A percentile compares a stretch with the other conserved stretches of the same genome.
Conservation (phyloP, 2,329 filamentous ascomycete genomes). For the Xylariaceae sp. region DNA sequence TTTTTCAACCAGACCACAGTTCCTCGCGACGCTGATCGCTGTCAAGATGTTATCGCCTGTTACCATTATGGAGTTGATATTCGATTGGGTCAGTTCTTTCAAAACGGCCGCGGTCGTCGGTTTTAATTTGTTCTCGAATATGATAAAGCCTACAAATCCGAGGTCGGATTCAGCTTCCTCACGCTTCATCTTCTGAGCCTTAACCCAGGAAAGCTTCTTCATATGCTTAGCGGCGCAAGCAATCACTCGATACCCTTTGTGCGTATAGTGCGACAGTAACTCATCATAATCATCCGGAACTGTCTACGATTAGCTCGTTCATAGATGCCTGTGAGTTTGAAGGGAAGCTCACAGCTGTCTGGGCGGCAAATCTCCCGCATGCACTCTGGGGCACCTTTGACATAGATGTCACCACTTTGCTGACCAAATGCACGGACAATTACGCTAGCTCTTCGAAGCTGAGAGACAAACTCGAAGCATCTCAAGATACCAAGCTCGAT, state of each 20-base stretch:
- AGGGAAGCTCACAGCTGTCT: conserved; percentile 62
- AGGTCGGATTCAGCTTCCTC: conserved; percentile 78
- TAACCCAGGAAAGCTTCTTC: conserved; percentile 85
- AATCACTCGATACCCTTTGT: conserved; percentile 94
- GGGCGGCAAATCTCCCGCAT: conserved; percentile 89
- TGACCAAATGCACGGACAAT: conserved; percentile 85
- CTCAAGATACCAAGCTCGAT: conserved; percentile 89
- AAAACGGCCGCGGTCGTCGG: conserved; percentile 77
- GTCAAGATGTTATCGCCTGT: conserved; percentile 98
- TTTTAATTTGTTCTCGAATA: conserved; percentile 98
- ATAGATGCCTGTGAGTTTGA: background rate
- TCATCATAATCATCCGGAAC: conserved; percentile 89
- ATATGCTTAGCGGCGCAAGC: conserved; percentile 89
- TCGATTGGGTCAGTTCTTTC: conserved; percentile 74
- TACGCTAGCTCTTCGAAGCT: conserved; percentile 87
- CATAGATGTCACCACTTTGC: conserved; percentile 79
- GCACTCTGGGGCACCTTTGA: conserved; percentile 94
- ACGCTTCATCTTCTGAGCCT: conserved; percentile 89
- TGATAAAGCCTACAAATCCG: conserved; percentile 91
- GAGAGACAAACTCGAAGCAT: conserved; percentile 91
- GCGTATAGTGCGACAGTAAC: conserved; percentile 83
- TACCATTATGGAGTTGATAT: conserved; percentile 90
- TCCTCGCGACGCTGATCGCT: conserved; percentile 89
- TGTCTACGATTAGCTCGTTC: conserved; percentile 23
- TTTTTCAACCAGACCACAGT: conserved; percentile 77